Percentiles rank a stretch among this genome's conserved stretches.
phyloP scores from a whole-genome alignment of 2,329 filamentous ascomycete species.

The Alternaria sp. region DNA sequence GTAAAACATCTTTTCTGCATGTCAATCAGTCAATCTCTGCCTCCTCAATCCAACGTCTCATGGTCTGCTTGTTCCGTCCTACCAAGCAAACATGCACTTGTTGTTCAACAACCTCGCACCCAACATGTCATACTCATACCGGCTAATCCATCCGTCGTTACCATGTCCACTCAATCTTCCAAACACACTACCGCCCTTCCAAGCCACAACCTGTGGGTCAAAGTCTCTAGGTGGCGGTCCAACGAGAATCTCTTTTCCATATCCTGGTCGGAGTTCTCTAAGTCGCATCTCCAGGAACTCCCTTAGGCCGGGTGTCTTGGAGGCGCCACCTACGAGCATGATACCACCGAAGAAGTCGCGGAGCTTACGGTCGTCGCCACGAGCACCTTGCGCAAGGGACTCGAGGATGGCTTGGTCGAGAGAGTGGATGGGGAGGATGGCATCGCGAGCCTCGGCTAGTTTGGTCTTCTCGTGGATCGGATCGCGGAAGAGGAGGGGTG shows the following conservation, averaged over 20 bases:
- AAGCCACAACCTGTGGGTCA: conserved; percentile 95
- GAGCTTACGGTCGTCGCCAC: conserved; percentile 89
- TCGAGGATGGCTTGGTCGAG: conserved; percentile 90
- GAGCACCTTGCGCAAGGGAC: conserved; percentile 85
- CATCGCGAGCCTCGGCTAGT: conserved; percentile 74
- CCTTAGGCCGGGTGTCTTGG: conserved; percentile 71
- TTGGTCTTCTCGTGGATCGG: conserved; percentile 59
- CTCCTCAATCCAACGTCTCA: neutral
- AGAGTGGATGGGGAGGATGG: conserved; percentile 80
- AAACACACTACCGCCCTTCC: conserved; percentile 98
- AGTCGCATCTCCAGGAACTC: conserved; percentile 84
- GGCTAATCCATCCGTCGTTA: conserved; percentile 94
- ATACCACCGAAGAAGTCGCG: conserved; percentile 73
- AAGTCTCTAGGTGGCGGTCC: conserved; percentile 84
- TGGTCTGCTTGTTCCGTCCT: conserved; percentile 7
- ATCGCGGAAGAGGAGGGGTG: conserved; percentile 51
- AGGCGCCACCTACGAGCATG: conserved; percentile 51
- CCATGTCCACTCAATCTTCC: conserved; percentile 78
- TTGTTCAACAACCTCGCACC: conserved; percentile 76
- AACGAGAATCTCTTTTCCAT: conserved; percentile 72
- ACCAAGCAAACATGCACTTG: conserved; percentile 55
- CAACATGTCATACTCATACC: conserved; percentile 85
- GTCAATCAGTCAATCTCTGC: neutral
- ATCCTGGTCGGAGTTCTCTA: conserved; percentile 68
- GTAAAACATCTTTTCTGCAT: neutral